A percentile compares a stretch with the other conserved stretches of the same genome.
Evolutionary conservation across 2,329 filamentous ascomycete species (phyloP).

Genomic region (Colletotrichum truncatum): DNA sequence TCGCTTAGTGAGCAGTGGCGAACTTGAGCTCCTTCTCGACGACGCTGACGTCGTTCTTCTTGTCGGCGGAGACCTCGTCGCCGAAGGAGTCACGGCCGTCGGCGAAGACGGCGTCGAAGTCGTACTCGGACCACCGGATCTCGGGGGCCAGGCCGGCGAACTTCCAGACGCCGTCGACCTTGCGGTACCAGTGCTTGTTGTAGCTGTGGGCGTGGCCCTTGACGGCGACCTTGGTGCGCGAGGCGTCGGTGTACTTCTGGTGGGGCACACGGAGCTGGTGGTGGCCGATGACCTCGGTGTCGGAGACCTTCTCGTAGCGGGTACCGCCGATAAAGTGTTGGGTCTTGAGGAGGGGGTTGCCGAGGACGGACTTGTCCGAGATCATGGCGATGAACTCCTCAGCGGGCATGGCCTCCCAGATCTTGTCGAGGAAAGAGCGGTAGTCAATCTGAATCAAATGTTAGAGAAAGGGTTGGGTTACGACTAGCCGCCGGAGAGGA

Average conservation of each 20-base stretch:
- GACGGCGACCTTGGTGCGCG: slow-evolving; percentile 55
- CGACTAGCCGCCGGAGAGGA: slow-evolving; percentile 33
- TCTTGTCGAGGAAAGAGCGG: slow-evolving; percentile 67
- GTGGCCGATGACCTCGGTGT: slow-evolving; percentile 67
- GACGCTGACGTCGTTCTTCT: slow-evolving; percentile 14
- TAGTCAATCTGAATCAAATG: slow-evolving; percentile 72
- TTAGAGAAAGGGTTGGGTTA: no score
- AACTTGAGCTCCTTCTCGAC: slow-evolving; percentile 25
- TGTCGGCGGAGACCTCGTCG: neutral
- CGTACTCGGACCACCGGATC: slow-evolving; percentile 66
- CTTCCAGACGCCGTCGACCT: slow-evolving; percentile 69
- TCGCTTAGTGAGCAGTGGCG: slow-evolving; percentile 8
- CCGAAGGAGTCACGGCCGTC: slow-evolving; percentile 29
- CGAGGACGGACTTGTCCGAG: slow-evolving; percentile 64
- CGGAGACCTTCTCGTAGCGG: slow-evolving; percentile 65
- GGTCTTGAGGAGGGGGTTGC: slow-evolving; percentile 69
- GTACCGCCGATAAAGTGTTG: slow-evolving; percentile 72
- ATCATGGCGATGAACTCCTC: slow-evolving; percentile 71
- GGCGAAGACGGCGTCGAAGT: slow-evolving; percentile 64
- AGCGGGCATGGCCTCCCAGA: slow-evolving; percentile 69
- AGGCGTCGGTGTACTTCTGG: slow-evolving; percentile 66
- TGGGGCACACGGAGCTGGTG: slow-evolving; percentile 71
- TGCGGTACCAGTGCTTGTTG: slow-evolving; percentile 66
- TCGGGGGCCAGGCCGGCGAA: slow-evolving; percentile 65
- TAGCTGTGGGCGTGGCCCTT: slow-evolving; percentile 69